Evolutionary conservation across 2,329 filamentous ascomycete species (phyloP), one percentile per base, ranked within the genome.

Genomic region (Botrytis deweyae): DNA sequence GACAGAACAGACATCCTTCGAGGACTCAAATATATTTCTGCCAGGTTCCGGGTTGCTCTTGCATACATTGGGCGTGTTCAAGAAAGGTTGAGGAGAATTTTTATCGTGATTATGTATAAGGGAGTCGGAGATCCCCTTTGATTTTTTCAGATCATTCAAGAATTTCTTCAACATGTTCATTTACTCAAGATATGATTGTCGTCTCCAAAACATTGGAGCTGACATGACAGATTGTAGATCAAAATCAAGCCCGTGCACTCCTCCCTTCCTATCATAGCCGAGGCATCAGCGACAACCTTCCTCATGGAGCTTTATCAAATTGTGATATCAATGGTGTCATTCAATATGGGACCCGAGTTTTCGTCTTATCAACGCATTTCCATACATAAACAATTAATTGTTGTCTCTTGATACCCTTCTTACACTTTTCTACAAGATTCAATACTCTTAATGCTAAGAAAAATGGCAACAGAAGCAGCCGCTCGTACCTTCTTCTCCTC

Each of bases 401-500:
- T 22, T 10, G n/a, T n/a, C 16, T 22, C 5, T 44, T 33, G 9
- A 44, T 12, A 33, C 18, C 3, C 4, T 10, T 64, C 44, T 46
- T 18, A 49, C 9, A 33, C 16, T 8, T 25, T 65, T 18, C 42
- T 36, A 14, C 42, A 65, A 63, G 7, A 65, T 33, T 25, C 1
- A 46, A 38, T 40, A 10, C 14, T 29, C 46, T 55, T 36, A 2
- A 72, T 62, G 71, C 25, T 55, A 38, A 36, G 42, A 52, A 84
- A 81, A 58, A 90, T 89, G 87, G 83, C 87, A 36, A 93, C 92
- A 85, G 91, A 94, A 81, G 86, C 89, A 65, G 88, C 92, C 64
- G 90, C 94, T 64, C 90, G 89, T 76, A 87, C 87, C 20, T 98
- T 98, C 87, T 97, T 98, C 85, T 87, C 89, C 5, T 92, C 91